Evolutionary conservation across 495 filamentous ascomycete species (phyloP).

Genomic region (Penicillium coffeae): DNA sequence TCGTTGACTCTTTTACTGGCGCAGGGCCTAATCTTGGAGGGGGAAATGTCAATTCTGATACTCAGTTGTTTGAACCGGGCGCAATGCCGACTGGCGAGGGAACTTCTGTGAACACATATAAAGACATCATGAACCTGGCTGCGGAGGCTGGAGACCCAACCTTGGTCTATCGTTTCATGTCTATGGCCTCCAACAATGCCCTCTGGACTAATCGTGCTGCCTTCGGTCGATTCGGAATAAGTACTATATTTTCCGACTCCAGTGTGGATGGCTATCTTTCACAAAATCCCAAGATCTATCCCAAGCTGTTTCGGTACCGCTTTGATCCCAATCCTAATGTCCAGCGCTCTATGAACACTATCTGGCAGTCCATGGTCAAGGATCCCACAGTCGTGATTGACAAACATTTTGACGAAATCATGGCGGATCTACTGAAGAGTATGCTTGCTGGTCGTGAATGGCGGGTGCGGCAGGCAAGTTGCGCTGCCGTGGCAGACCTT

Average conservation of each 20-base stretch:
- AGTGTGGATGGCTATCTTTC: conserved; percentile 66
- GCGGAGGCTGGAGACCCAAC: conserved; percentile 92
- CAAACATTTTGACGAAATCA: conserved; percentile 75
- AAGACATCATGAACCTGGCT: conserved; percentile 89
- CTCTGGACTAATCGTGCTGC: conserved; percentile 94
- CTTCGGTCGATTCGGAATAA: conserved; percentile 90
- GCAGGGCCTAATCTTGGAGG: conserved; percentile 60
- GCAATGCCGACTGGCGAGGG: conserved; percentile 87
- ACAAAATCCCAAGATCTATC: conserved; percentile 86
- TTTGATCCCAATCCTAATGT: conserved; percentile 95
- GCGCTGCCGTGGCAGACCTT: conserved; percentile 83
- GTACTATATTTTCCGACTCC: conserved; percentile 83
- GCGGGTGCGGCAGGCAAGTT: conserved; percentile 87
- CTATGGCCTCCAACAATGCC: conserved; percentile 85
- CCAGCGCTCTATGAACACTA: conserved; percentile 91
- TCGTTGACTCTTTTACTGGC: conserved; percentile 84
- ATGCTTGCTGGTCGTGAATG: conserved; percentile 82
- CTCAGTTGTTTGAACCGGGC: conserved; percentile 91
- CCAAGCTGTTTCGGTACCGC: conserved; percentile 88
- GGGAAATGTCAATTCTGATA: conserved; percentile 79
- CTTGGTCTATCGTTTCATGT: conserved; percentile 96
- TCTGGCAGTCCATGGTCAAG: conserved; percentile 90
- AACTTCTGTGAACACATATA: conserved; percentile 86
- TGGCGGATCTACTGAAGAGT: conserved; percentile 77
- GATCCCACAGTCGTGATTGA: conserved; percentile 71